Conservation (phyloP, 2,329 filamentous ascomycete species). For the Exophiala alcalophila region DNA sequence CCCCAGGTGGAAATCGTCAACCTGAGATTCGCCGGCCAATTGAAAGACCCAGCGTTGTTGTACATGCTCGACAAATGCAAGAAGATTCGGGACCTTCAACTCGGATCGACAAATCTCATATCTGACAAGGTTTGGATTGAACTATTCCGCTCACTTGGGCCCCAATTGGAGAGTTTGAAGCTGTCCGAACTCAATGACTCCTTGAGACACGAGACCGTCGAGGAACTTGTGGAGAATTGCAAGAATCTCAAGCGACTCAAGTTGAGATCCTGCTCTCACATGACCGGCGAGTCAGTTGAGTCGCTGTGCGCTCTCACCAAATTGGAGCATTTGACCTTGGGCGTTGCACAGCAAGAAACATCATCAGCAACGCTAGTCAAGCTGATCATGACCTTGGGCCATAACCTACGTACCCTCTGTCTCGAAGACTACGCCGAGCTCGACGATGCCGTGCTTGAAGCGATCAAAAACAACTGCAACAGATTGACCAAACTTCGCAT, state of each 20-base stretch:
- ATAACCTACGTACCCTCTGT: slow-evolving; percentile 71
- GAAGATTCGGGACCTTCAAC: slow-evolving; percentile 67
- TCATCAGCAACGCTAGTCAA: slow-evolving; percentile 57
- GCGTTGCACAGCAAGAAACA: slow-evolving; percentile 58
- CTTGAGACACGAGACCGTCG: slow-evolving; percentile 69
- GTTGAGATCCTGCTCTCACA: slow-evolving; percentile 72
- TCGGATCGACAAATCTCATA: slow-evolving; percentile 82
- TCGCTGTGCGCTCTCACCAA: slow-evolving; percentile 60
- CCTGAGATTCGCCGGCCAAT: slow-evolving; percentile 80
- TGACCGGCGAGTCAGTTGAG: slow-evolving; percentile 64
- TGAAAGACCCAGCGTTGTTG: slow-evolving; percentile 80
- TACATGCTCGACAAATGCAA: slow-evolving; percentile 73
- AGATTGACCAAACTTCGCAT: slow-evolving; percentile 74
- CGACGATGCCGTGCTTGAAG: slow-evolving; percentile 66
- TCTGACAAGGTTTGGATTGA: slow-evolving; percentile 71
- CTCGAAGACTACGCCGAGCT: slow-evolving; percentile 63
- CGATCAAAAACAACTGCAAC: slow-evolving; percentile 68
- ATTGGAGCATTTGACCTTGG: slow-evolving; percentile 73
- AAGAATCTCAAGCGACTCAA: slow-evolving; percentile 72
- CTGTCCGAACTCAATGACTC: slow-evolving; percentile 81
- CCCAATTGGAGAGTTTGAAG: slow-evolving; percentile 64
- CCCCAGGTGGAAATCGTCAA: slow-evolving; percentile 68
- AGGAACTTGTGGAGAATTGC: slow-evolving; percentile 61
- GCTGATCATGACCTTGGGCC: slow-evolving; percentile 62
- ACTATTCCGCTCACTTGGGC: slow-evolving; percentile 65